These are phyloP conservation scores for Dothistroma septosporum DNA, from an alignment of 2,329 filamentous ascomycete species.

Conservation along the genomic window DNA sequence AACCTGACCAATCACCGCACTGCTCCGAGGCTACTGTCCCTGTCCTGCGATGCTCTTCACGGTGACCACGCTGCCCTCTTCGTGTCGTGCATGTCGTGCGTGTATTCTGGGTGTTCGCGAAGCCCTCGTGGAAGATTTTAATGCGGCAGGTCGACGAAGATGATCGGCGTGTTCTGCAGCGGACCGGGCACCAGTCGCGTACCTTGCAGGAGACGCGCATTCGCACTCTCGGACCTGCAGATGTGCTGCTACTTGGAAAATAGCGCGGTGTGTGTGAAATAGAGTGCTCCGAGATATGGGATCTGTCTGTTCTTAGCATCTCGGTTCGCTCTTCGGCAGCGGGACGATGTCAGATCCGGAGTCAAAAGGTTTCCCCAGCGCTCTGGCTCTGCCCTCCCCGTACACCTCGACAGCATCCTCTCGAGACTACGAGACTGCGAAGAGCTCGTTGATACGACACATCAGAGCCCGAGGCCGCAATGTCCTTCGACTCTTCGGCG, in stretches of 20 bases:
- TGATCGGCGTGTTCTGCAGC: neutral
- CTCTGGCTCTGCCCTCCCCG: no score
- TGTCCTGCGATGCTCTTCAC: neutral
- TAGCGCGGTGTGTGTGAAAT: neutral
- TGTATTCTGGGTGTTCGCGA: slow-evolving; percentile 6
- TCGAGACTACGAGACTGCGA: no score
- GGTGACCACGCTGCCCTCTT: neutral
- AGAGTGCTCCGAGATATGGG: neutral
- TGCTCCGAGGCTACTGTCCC: neutral
- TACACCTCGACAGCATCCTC: no score
- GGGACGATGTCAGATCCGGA: no score
- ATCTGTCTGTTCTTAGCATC: neutral
- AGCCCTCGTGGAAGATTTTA: slow-evolving; percentile 5
- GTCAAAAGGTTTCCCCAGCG: no score
- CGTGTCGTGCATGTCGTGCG: neutral
- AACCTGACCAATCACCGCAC: neutral
- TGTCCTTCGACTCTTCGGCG: no score
- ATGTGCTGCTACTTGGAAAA: neutral
- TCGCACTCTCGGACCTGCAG: neutral
- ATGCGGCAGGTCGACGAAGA: neutral
- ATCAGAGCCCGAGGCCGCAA: no score
- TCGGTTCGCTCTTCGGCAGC: neutral
- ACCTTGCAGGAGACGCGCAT: neutral
- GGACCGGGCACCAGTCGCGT: neutral
- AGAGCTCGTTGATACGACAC: no score